phyloP scores from a whole-genome alignment of 495 filamentous ascomycete species.

The Pseudoneurospora amorphoporcata region DNA sequence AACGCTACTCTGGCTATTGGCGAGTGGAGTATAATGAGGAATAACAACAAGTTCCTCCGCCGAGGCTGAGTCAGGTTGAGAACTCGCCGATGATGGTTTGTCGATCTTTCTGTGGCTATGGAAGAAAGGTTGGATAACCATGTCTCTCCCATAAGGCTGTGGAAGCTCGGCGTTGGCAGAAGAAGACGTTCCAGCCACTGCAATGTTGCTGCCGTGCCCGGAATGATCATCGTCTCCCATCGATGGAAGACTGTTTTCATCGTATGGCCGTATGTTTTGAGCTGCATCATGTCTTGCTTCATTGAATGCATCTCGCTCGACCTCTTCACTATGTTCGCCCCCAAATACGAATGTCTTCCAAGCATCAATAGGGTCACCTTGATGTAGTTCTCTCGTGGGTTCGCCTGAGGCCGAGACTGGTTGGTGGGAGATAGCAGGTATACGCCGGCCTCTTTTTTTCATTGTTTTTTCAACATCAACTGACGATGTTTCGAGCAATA shows the following conservation, averaged over 20 bases:
- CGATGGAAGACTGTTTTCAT: conserved; percentile 3
- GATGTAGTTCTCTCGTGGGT: neutral
- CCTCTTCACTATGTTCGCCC: conserved; percentile 22
- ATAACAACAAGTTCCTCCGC: neutral
- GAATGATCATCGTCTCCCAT: conserved; percentile 1
- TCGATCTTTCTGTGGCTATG: neutral
- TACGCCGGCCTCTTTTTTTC: neutral
- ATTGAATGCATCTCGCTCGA: conserved; percentile 20
- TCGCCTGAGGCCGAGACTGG: neutral
- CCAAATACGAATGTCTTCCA: conserved; percentile 34
- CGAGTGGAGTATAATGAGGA: neutral
- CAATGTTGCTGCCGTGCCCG: conserved; percentile 8
- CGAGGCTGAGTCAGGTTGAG: neutral
- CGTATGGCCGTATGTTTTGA: conserved; percentile 16
- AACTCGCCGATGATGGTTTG: neutral
- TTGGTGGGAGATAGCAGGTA: neutral
- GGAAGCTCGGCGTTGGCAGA: neutral
- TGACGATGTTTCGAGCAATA: neutral
- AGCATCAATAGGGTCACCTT: conserved; percentile 14
- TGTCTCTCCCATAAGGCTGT: neutral
- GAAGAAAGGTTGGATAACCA: too few species aligned
- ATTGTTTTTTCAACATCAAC: neutral
- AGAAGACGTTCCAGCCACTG: conserved; percentile 8
- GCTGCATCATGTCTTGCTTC: conserved; percentile 29
- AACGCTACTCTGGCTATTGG: neutral